Base-by-base conservation (phyloP, 2,329 filamentous ascomycete genomes). In the Penicillium concentricum region DNA sequence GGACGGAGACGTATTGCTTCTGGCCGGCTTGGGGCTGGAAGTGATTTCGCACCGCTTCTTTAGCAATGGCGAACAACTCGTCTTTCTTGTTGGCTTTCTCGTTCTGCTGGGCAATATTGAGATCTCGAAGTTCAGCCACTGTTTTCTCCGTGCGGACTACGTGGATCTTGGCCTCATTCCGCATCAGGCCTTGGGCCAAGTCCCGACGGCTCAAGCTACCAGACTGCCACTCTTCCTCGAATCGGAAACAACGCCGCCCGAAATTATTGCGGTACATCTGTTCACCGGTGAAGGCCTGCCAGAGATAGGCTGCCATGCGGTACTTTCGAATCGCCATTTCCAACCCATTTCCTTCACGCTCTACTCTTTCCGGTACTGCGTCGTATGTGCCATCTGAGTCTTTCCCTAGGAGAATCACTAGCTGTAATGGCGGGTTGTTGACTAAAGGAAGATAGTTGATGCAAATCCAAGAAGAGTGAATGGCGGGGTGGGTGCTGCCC, bases 221-320 rank as follows among this genome's bases (percentile, higher is more conserved):
- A 3, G 86, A 85, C 59, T 90, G 90, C 94, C 94, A 97, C 71
- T 96, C 90, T 74, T 99, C 94, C 67, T 97, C 94, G 61, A 96
- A 92, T 42, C 92, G 84, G 74, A 97, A 97, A 51, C 85, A 87
- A 56, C 93, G 86, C 57, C 93, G 84, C 10, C 92, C 92, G 64
- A 97, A 85, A 59, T 88, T 90, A 71, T 96, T 90, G 61, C 91
- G 87, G 72, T 86, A 89, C 93, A 97, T 97, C 72, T 97, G 92
- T 73, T 99, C 94, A 7, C 91, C 91, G 0, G 93, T 97, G 69
- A 96, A 97, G 8, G 92, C 91, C 72, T 99, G 94, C 92, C 94
- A 97, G 15, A 97, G 81, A 71, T 97, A 97, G 24, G 91, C 93
- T 18, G 92, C 89, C 89, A 96, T 97, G 61, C 92, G 86, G 72